Evolutionary conservation across 805 yeast species (phyloP), one percentile per base, ranked within the genome.

Genomic region (Sugiyamaella lignohabitans): DNA sequence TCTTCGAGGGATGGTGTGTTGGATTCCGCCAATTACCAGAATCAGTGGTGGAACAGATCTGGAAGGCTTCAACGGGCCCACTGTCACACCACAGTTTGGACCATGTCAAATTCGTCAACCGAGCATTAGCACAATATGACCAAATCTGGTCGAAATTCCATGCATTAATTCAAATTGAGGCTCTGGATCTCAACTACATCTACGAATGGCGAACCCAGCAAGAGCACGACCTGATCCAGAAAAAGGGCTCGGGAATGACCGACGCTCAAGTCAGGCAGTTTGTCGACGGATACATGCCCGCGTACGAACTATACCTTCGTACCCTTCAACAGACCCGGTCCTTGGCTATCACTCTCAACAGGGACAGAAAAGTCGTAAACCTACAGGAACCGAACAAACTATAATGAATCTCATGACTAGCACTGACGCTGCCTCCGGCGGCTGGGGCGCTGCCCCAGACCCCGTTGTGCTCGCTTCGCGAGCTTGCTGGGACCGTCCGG

Each of bases 1-100:
- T 91, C 1, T 71, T 93, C 36, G 98, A 91, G 65, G 98, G 98
- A 3, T 91, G 98, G 98, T 87, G 89, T 67, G 74, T 79, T 20
- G 98, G 98, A 1, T 91, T 79, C 60, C 52, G 60, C 3, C 71
- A 83, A 1, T 53, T 75, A 17, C 53, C 63, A 1, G 55, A 62
- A 22, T 52, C 52, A 1, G 62, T 60, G 4, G 49, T 73, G 43
- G 43, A 57, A 14, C 21, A 23, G 5, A 56, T 53, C 43, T 70
- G 71, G 69, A 32, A 47, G 1, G 21, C 47, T 5, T 51, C 59
- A 19, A 53, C 56, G 18, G 39, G 48, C 5, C 29, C 52, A 24
- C 27, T 38, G 17, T 22, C 38, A 14, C 32, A 38, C 8, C 54
- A 59, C 43, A 43, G 50, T 39, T 40, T 62, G 3, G 54, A 57